Base-by-base conservation (phyloP, 345 rosid genomes). In the Trapa incisa region DNA sequence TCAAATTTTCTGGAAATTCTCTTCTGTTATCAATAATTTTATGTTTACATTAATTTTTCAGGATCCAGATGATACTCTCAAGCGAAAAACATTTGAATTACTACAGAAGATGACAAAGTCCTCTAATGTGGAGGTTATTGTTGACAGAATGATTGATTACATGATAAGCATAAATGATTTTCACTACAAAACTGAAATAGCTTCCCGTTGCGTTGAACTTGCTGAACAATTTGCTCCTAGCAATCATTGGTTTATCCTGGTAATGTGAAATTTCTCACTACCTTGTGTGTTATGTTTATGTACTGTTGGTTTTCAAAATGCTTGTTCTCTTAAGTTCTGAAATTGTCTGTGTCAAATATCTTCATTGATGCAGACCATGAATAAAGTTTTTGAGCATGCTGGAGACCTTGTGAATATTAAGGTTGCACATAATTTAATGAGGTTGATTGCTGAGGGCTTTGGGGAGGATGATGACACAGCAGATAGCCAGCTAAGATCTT, bases 191-290 rank as follows among this genome's bases (percentile, higher is more conserved):
- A 85, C 97, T 52, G 99, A 91, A 77, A 94, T 88, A 76, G 99
- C 96, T 70, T 91, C 99, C 70, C 88, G 93, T 39, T 91, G 97
- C 67, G 91, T 91, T 70, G 96, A 91, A 67, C 89, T 94, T 67
- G 99, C 97, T 0, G 99, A 91, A 76, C 99, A 94, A 76, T 94
- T 86, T 83, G 99, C 99, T 48, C 97, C 99, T 60, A 89, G 97
- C 72, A 94, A 89, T 81, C 97, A 85, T 52, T 94, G 99, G 99
- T 94, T 94, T 76, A 94, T 94, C 73, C 93, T 85, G 96, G 99
- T 94, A 80, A 63, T 74, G 62, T 65, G 3, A 33, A 36, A 37
- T 58, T 50, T 10, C 47, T 38, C 10, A 10, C 63, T 35, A 2
- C 60, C 63, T 35, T 58, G 3, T 58, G 47, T 45, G 6, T 65